phyloP scores from a whole-genome alignment of 306 rosid species.

The Ammopiptanthus mongolicus region DNA sequence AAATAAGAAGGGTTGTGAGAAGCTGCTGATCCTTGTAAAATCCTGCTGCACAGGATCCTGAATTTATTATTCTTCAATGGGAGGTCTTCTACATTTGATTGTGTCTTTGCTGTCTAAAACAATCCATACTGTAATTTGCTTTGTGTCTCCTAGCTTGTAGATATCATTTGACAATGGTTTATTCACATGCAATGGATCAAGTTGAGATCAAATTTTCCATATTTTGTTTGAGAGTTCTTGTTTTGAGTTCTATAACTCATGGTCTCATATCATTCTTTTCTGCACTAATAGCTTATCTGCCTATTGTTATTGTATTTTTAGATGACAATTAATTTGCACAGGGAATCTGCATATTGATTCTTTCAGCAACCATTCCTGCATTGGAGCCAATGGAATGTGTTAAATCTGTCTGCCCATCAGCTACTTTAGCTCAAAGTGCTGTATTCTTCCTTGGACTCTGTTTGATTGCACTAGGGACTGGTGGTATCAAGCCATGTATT shows the following conservation, averaged over 20 bases:
- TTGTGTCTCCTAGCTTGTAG: neutral
- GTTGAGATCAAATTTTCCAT: neutral
- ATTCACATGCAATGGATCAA: neutral
- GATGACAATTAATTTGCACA: constrained; percentile 15
- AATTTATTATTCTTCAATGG: neutral
- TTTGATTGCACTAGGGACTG: constrained; percentile 80
- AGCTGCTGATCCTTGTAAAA: neutral
- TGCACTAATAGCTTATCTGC: neutral
- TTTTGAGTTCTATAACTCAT: neutral
- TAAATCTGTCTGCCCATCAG: constrained; percentile 54
- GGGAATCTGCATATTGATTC: constrained; percentile 87
- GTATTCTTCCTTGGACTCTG: constrained; percentile 77
- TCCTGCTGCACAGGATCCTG: neutral
- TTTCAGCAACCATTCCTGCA: constrained; percentile 61
- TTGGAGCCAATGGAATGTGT: constrained; percentile 56
- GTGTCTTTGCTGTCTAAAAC: neutral
- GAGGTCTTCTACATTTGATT: neutral
- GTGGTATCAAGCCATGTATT: constrained; percentile 89
- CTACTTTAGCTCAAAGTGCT: constrained; percentile 54
- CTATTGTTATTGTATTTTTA: neutral
- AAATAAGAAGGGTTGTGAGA: neutral
- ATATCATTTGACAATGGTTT: neutral
- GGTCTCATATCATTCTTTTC: neutral
- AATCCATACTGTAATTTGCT: neutral
- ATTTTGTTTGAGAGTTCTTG: neutral